Conservation (phyloP, 345 rosid species). For the Isatis tinctoria region DNA sequence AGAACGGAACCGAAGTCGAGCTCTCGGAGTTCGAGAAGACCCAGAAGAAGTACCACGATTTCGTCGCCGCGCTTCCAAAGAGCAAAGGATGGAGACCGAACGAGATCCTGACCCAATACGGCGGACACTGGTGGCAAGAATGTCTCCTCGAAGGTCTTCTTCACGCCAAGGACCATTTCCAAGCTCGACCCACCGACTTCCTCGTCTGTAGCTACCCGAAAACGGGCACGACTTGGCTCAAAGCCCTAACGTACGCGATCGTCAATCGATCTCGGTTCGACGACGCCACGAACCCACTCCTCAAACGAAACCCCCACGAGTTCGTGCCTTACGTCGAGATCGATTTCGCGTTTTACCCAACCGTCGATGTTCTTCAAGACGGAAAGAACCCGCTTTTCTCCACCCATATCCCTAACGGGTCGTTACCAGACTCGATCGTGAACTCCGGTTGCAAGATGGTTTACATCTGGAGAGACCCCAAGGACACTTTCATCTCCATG, state of each 20-base stretch:
- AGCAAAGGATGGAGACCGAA: slow-evolving; percentile 36
- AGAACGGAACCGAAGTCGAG: slow-evolving; percentile 14
- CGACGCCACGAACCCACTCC: slow-evolving; percentile 23
- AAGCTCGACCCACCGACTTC: slow-evolving; percentile 31
- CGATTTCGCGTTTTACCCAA: slow-evolving; percentile 33
- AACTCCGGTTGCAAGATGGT: slow-evolving; percentile 34
- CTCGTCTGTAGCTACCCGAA: slow-evolving; percentile 38
- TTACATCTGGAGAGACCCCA: slow-evolving; percentile 36
- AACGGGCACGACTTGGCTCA: slow-evolving; percentile 43
- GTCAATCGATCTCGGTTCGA: slow-evolving; percentile 16
- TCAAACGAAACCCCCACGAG: slow-evolving; percentile 35
- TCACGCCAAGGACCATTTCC: slow-evolving; percentile 33
- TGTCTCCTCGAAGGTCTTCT: slow-evolving; percentile 34
- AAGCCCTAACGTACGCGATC: slow-evolving; percentile 33
- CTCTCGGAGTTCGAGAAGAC: slow-evolving; percentile 28
- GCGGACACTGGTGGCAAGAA: slow-evolving; percentile 36
- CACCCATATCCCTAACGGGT: slow-evolving; percentile 29
- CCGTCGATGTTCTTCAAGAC: slow-evolving; percentile 31
- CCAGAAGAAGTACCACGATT: slow-evolving; percentile 28
- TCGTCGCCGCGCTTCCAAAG: slow-evolving; percentile 26
- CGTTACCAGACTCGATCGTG: slow-evolving; percentile 26
- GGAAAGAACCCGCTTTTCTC: slow-evolving; percentile 30
- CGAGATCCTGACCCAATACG: slow-evolving; percentile 22
- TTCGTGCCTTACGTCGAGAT: slow-evolving; percentile 39
- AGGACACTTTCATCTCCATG: slow-evolving; percentile 36